Percentiles rank a stretch among this genome's conserved stretches.
phyloP scores from a whole-genome alignment of 768 basidiomycete genomes.

The Agrocybe chaxingu region DNA sequence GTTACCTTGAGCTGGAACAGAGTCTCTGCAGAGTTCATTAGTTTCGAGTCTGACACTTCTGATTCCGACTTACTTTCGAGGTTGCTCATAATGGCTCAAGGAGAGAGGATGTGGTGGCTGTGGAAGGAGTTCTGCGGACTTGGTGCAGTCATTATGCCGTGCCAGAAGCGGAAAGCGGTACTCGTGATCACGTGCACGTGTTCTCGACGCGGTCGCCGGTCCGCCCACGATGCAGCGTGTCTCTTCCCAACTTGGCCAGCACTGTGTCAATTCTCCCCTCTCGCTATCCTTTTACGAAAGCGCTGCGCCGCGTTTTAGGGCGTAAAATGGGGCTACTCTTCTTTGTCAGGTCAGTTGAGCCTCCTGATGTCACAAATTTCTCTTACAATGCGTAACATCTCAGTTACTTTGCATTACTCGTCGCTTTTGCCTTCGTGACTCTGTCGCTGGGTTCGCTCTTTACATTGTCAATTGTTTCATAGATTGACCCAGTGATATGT shows the following conservation, averaged over 20 bases:
- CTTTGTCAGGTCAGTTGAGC: slow-evolving; percentile 51
- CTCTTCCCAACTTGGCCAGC: background rate
- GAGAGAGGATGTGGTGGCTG: slow-evolving; percentile 7
- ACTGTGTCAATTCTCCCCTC: slow-evolving; percentile 2
- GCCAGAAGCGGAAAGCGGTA: slow-evolving; percentile 4
- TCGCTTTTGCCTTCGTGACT: slow-evolving; percentile 87
- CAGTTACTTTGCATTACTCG: slow-evolving; percentile 74
- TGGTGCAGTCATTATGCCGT: slow-evolving; percentile 1
- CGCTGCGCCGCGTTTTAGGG: slow-evolving; percentile 5
- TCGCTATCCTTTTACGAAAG: background rate
- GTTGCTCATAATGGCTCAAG: slow-evolving; percentile 56
- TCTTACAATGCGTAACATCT: background rate
- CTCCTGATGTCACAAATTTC: slow-evolving; percentile 2
- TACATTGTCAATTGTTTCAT: background rate
- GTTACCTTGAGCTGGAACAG: slow-evolving; percentile 96
- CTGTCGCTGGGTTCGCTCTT: slow-evolving; percentile 74
- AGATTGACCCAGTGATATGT: slow-evolving; percentile 8
- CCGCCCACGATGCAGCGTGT: background rate
- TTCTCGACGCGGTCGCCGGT: background rate
- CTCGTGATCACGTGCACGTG: slow-evolving; percentile 16
- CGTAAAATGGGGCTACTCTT: slow-evolving; percentile 50
- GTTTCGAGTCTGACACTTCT: background rate
- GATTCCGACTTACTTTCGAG: slow-evolving; percentile 74
- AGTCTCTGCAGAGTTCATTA: slow-evolving; percentile 64
- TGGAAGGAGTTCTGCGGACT: background rate